These are phyloP conservation scores for Tetrapisispora taiwanensis DNA, from an alignment of 805 yeast genomes.

Conservation along the genomic window DNA sequence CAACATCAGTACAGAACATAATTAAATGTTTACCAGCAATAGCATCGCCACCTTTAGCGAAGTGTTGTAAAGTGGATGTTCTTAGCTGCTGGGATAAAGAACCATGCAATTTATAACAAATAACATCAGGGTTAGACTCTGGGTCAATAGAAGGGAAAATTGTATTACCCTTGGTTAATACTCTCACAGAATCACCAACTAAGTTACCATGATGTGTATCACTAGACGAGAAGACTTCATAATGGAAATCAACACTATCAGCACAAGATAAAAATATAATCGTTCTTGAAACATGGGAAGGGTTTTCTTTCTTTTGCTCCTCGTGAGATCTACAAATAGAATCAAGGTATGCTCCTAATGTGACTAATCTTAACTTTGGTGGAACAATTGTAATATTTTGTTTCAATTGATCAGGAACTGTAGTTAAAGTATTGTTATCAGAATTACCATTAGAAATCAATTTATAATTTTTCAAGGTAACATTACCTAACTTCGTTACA, in stretches of 20 bases:
- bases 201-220: conserved; percentile 37
- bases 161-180: conserved; percentile 20
- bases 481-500: conserved; percentile 71
- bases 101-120: conserved; percentile 75
- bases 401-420: conserved; percentile 83
- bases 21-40: conserved; percentile 46
- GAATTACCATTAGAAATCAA: conserved; percentile 39
- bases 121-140: conserved; percentile 32
- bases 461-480: conserved; percentile 64
- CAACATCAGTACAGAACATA: conserved; percentile 93
- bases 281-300: conserved; percentile 37
- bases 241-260: conserved; percentile 94
- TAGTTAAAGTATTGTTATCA: conserved; percentile 36
- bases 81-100: conserved; percentile 78
- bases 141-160: conserved; percentile 27
- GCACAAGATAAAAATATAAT: conserved; percentile 89
- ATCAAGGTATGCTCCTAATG: conserved; percentile 59
- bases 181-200: conserved; percentile 29
- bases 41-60: conserved; percentile 35
- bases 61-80: conserved; percentile 61
- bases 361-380: conserved; percentile 79
- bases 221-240: conserved; percentile 49
- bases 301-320: conserved; percentile 6
- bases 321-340: conserved; percentile 31
- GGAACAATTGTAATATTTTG: conserved; percentile 83